These are phyloP conservation scores for Codiaeum variegatum DNA, from an alignment of 441 rosid genomes.

Conservation along the genomic window DNA sequence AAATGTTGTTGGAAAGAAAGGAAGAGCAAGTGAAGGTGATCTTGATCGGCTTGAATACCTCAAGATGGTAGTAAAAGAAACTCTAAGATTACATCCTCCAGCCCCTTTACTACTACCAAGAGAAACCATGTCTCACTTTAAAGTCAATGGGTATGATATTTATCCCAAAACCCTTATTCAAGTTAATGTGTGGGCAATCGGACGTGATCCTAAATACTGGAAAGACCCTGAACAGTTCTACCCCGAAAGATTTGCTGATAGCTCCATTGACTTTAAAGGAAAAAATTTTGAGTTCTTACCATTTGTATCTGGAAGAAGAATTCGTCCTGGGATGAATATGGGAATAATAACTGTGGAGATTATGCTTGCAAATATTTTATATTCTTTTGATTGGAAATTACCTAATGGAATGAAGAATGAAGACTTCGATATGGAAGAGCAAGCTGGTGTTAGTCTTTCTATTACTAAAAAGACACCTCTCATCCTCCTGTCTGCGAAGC, in stretches of 20 bases:
- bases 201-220: slow-evolving; percentile 49
- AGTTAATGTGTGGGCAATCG: slow-evolving; percentile 57
- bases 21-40: slow-evolving; percentile 24
- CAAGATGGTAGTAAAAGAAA: slow-evolving; percentile 49
- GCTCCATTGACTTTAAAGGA: slow-evolving; percentile 42
- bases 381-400: slow-evolving; percentile 45
- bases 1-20: slow-evolving; percentile 25
- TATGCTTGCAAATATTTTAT: slow-evolving; percentile 45
- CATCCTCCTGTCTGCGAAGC: slow-evolving; percentile 36
- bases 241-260: slow-evolving; percentile 51
- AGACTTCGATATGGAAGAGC: slow-evolving; percentile 44
- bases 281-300: slow-evolving; percentile 49
- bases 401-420: slow-evolving; percentile 31
- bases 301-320: slow-evolving; percentile 56
- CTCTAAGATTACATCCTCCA: slow-evolving; percentile 50
- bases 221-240: slow-evolving; percentile 28
- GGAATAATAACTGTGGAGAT: slow-evolving; percentile 35
- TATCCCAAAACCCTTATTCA: slow-evolving; percentile 36
- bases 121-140: slow-evolving; percentile 35
- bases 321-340: slow-evolving; percentile 44
- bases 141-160: slow-evolving; percentile 37
- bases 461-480: slow-evolving; percentile 35
- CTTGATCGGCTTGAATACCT: slow-evolving; percentile 36
- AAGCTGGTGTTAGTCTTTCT: slow-evolving; percentile 33
- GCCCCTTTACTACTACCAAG: slow-evolving; percentile 41